Conservation (phyloP, 257 asterid species). For the Dorcoceras hygrometricum region DNA sequence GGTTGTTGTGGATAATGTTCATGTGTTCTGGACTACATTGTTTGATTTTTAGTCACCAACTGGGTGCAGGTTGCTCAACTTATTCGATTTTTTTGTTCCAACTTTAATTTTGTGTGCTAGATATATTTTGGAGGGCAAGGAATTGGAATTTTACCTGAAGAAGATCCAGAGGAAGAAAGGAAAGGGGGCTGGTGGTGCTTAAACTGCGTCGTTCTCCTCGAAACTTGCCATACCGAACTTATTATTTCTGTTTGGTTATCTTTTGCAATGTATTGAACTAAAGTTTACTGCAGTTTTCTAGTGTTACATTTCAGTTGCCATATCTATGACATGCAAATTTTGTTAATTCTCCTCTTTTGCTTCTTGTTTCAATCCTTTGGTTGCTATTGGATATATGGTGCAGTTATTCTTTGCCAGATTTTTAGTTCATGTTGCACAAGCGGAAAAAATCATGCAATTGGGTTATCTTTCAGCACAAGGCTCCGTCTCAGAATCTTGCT, state of each 20-base stretch:
- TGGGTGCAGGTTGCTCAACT: background rate
- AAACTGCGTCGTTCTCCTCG: conserved; percentile 11
- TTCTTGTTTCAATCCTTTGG: background rate
- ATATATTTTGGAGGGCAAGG: conserved; percentile 61
- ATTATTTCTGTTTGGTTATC: background rate
- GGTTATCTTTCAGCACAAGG: background rate
- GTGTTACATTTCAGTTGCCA: conserved; percentile 15
- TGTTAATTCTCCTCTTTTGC: conserved; percentile 8
- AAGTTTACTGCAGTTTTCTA: background rate
- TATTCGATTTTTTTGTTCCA: background rate
- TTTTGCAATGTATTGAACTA: conserved; percentile 20
- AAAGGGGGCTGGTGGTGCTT: conserved; percentile 50
- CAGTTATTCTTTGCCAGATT: background rate
- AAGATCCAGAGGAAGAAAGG: conserved; percentile 57
- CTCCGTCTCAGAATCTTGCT: background rate
- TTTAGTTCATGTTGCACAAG: background rate
- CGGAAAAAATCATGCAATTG: too few relatives aligned
- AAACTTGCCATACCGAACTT: background rate
- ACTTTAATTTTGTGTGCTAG: conserved; percentile 24
- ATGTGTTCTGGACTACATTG: background rate
- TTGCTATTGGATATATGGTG: background rate
- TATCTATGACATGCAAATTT: conserved; percentile 1
- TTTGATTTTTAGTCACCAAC: background rate
- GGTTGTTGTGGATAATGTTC: too few relatives aligned
- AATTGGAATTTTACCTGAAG: conserved; percentile 56